These are phyloP conservation scores for Aureobasidium uvarum DNA, from an alignment of 2,329 filamentous ascomycete genomes.

Conservation along the genomic window DNA sequence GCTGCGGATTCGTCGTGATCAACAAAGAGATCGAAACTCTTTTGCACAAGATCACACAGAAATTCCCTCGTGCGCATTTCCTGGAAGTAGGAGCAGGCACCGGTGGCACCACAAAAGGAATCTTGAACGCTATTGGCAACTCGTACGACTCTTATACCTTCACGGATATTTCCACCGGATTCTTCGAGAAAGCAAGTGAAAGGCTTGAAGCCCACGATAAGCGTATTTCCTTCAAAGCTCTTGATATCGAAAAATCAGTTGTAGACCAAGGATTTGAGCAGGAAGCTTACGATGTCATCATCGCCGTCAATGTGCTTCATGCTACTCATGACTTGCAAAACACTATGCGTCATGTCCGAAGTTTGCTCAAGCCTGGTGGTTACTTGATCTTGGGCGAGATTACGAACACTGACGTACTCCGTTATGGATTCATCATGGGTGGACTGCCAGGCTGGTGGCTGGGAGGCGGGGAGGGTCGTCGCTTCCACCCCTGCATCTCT, in stretches of 20 bases:
- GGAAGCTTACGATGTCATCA: conserved; percentile 33
- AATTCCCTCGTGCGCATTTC: conserved; percentile 45
- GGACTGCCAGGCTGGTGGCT: too few relatives aligned
- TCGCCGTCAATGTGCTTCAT: conserved; percentile 34
- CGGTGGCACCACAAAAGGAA: conserved; percentile 42
- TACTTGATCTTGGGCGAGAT: too few relatives aligned
- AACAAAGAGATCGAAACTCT: too few relatives aligned
- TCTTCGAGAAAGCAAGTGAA: conserved; percentile 29
- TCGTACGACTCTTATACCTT: conserved; percentile 46
- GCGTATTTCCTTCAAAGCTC: not conserved
- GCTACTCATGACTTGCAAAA: conserved; percentile 25
- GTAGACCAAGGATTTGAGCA: conserved; percentile 51
- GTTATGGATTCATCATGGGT: too few relatives aligned
- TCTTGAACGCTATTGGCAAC: conserved; percentile 39
- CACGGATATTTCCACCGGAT: conserved; percentile 47
- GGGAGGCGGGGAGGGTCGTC: too few relatives aligned
- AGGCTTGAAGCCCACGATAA: not conserved
- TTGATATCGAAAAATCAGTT: conserved; percentile 33
- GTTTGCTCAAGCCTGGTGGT: too few relatives aligned
- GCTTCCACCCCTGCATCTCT: too few relatives aligned
- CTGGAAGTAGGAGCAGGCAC: conserved; percentile 50
- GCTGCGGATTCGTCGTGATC: too few relatives aligned
- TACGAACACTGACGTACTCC: too few relatives aligned
- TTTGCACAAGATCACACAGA: conserved; percentile 36
- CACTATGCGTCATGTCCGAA: too few relatives aligned